Evolutionary conservation across 305 asterid species (phyloP).

Genomic region (Fraxinus ornus): DNA sequence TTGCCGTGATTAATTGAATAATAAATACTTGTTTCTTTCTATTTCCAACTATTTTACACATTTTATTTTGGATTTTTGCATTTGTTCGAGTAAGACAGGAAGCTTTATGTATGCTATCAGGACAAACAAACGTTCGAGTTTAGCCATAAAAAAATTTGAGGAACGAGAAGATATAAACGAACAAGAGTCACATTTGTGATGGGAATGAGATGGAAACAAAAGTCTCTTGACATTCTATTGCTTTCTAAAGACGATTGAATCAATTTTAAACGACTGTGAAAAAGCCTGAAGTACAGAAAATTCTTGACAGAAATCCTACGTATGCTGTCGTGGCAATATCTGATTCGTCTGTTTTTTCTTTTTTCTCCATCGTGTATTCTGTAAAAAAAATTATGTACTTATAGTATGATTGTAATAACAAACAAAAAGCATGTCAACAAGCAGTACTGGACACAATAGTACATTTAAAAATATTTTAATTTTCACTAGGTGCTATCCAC

Average conservation of each 20-base stretch:
- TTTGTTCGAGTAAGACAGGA: neutral
- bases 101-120: neutral
- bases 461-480: neutral
- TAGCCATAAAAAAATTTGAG: neutral
- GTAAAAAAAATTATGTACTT: too few relatives aligned
- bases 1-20: conserved; percentile 21
- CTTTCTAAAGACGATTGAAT: neutral
- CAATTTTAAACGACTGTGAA: too few relatives aligned
- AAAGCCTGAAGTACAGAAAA: neutral
- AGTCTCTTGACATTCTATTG: neutral
- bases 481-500: neutral
- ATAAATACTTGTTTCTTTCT: conserved; percentile 9
- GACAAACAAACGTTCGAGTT: neutral
- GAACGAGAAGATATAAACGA: neutral
- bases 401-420: neutral
- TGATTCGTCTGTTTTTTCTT: neutral
- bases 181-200: neutral
- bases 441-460: neutral
- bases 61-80: neutral
- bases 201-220: neutral
- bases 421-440: neutral
- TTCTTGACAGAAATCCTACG: neutral
- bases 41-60: neutral
- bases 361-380: neutral
- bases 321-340: neutral